Evolutionary conservation across 208 protist genomes (phyloP).

Genomic region (Trypanosoma cruzi): DNA sequence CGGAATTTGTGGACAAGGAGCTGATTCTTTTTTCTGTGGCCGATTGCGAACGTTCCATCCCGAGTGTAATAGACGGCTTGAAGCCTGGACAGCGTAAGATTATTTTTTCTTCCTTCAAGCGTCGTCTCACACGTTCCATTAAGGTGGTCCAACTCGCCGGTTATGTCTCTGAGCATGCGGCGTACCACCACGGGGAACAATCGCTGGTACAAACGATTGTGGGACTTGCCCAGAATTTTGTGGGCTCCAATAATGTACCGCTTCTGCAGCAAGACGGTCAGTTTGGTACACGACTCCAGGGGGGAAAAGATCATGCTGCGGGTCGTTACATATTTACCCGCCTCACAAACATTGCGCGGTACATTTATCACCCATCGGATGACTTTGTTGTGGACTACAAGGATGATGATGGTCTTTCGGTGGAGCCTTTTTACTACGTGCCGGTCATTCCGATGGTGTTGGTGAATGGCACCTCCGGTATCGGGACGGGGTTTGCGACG

Average conservation of each 20-base stretch:
- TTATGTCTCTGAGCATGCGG: slow-evolving; percentile 99
- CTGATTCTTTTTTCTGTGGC: slow-evolving; percentile 99
- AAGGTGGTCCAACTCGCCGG: slow-evolving; percentile 99
- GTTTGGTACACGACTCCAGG: slow-evolving; percentile 98
- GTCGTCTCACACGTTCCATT: slow-evolving; percentile 98
- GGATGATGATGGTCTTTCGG: slow-evolving; percentile 98
- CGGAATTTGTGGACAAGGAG: slow-evolving; percentile 99
- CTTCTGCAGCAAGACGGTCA: slow-evolving; percentile 97
- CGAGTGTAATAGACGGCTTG: slow-evolving; percentile 98
- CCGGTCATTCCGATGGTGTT: slow-evolving; percentile 99
- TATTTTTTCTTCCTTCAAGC: slow-evolving; percentile 99
- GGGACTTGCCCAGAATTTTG: slow-evolving; percentile 98
- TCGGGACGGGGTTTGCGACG: slow-evolving; percentile 99
- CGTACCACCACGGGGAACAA: slow-evolving; percentile 99
- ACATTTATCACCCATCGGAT: slow-evolving; percentile 97
- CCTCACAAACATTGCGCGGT: slow-evolving; percentile 94
- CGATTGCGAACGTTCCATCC: slow-evolving; percentile 95
- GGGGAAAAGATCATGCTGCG: slow-evolving; percentile 98
- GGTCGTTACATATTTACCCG: slow-evolving; percentile 99
- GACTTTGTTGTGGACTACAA: slow-evolving; percentile 98
- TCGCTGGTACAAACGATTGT: slow-evolving; percentile 98
- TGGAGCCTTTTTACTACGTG: slow-evolving; percentile 99
- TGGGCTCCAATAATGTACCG: slow-evolving; percentile 99
- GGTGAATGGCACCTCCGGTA: slow-evolving; percentile 99
- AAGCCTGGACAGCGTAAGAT: slow-evolving; percentile 99